phyloP scores from a whole-genome alignment of 305 asterid genomes.

The Fraxinus nigra region DNA sequence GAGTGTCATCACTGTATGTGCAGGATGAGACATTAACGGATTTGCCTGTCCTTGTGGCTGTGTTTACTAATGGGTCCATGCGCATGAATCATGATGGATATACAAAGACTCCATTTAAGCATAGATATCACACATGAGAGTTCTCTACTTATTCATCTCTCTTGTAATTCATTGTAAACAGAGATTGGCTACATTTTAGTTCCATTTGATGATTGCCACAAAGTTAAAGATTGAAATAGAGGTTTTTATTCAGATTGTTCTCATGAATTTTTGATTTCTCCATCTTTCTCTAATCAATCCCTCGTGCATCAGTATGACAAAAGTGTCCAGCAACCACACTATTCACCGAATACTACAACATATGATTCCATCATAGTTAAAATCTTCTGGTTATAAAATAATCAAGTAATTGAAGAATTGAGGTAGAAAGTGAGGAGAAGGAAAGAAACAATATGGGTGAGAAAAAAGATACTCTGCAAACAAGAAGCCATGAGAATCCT shows the following conservation, averaged over 20 bases:
- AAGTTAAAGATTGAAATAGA: background rate
- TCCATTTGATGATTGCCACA: background rate
- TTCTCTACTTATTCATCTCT: background rate
- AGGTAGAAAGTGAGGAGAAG: background rate
- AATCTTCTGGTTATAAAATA: background rate
- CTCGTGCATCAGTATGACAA: background rate
- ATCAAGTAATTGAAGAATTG: background rate
- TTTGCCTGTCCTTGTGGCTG: background rate
- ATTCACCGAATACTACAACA: background rate
- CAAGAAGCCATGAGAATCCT: background rate
- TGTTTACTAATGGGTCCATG: background rate
- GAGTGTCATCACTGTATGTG: background rate
- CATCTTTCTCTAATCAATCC: background rate
- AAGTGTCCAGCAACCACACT: background rate
- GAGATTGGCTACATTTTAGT: background rate
- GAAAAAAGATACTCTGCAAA: background rate
- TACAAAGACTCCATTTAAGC: background rate
- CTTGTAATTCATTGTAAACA: background rate
- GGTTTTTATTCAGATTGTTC: background rate
- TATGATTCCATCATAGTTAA: background rate
- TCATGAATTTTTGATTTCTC: background rate
- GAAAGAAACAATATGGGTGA: background rate
- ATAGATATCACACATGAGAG: background rate
- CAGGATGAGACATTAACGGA: background rate
- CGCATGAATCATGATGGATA: background rate